A percentile compares a stretch with the other conserved stretches of the same genome.
Conservation (phyloP, 176 grass and related monocot genomes). For the Elaeis guineensis region DNA sequence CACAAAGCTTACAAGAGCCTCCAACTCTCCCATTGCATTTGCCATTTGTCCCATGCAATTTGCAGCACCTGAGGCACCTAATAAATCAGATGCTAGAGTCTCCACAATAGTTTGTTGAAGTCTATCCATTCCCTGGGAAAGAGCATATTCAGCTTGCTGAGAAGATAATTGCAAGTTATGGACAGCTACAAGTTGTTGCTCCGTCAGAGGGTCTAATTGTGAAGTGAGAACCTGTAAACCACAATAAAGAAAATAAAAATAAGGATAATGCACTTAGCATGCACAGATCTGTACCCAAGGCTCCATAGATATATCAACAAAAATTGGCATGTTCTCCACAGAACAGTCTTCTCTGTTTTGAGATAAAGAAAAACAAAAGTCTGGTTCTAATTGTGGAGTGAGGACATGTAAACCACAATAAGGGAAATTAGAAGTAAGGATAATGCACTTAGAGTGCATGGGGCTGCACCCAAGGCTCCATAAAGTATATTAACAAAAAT, state of each 20-base stretch:
- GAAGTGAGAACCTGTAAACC: slow-evolving; percentile 51
- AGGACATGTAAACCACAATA: no score
- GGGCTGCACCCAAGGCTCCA: no score
- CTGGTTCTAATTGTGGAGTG: no score
- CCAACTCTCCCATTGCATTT: slow-evolving; percentile 49
- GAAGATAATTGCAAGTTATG: slow-evolving; percentile 37
- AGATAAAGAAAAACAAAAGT: no score
- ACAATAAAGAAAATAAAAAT: background rate
- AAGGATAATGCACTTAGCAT: no score
- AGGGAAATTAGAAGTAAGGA: no score
- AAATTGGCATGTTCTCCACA: background rate
- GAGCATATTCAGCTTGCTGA: slow-evolving; percentile 72
- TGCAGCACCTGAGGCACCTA: slow-evolving; percentile 22
- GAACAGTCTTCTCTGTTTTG: no score
- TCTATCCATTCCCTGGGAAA: slow-evolving; percentile 82
- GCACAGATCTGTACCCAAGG: background rate
- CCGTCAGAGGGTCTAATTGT: slow-evolving; percentile 59
- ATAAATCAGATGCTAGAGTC: slow-evolving; percentile 34
- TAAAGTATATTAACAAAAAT: no score
- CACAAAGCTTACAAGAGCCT: slow-evolving; percentile 54
- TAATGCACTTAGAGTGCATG: no score
- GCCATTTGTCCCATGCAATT: slow-evolving; percentile 56
- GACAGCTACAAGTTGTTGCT: slow-evolving; percentile 31
- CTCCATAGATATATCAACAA: background rate
- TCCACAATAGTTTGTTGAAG: slow-evolving; percentile 77